Percentiles rank a stretch among this genome's conserved stretches.
Evolutionary conservation across 2,329 filamentous ascomycete species (phyloP).

Genomic region (Fusarium guadeloupense): DNA sequence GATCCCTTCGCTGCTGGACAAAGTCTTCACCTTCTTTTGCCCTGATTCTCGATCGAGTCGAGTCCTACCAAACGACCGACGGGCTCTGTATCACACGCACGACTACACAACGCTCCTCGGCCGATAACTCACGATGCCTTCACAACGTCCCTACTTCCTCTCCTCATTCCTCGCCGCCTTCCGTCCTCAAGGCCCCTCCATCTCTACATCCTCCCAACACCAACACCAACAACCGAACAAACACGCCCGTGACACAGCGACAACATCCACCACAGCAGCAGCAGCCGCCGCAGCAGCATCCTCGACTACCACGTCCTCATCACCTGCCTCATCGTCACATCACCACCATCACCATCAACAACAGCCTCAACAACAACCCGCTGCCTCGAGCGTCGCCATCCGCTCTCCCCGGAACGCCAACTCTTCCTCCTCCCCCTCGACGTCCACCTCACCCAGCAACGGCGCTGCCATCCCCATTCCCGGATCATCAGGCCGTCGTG

Average conservation of each 20-base stretch:
- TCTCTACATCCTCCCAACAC: conserved; percentile 44
- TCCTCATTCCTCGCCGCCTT: conserved; percentile 66
- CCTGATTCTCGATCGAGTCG: conserved; percentile 1
- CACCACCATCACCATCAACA: conserved; percentile 37
- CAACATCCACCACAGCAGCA: conserved; percentile 35
- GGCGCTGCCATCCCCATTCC: conserved; percentile 54
- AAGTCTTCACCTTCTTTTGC: not conserved
- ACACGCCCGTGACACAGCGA: conserved; percentile 45
- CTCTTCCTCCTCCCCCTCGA: conserved; percentile 25
- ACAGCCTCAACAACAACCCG: conserved; percentile 38
- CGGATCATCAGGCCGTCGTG: conserved; percentile 61
- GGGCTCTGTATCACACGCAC: not conserved
- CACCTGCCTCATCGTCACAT: conserved; percentile 33
- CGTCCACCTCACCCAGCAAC: conserved; percentile 25
- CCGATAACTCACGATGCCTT: conserved; percentile 53
- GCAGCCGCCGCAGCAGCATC: conserved; percentile 33
- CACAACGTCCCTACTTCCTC: conserved; percentile 65
- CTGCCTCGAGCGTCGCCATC: conserved; percentile 45
- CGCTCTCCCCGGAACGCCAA: conserved; percentile 41
- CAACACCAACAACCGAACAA: conserved; percentile 49
- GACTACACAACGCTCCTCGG: not conserved
- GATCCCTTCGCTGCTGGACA: not conserved
- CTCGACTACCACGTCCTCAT: conserved; percentile 37
- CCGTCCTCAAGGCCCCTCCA: conserved; percentile 54
- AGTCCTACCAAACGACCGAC: not conserved